A percentile compares a stretch with the other conserved stretches of the same genome.
These are phyloP conservation scores for Pythium aristosporum DNA, from an alignment of 352 stramenopile genomes.

Conservation along the genomic window DNA sequence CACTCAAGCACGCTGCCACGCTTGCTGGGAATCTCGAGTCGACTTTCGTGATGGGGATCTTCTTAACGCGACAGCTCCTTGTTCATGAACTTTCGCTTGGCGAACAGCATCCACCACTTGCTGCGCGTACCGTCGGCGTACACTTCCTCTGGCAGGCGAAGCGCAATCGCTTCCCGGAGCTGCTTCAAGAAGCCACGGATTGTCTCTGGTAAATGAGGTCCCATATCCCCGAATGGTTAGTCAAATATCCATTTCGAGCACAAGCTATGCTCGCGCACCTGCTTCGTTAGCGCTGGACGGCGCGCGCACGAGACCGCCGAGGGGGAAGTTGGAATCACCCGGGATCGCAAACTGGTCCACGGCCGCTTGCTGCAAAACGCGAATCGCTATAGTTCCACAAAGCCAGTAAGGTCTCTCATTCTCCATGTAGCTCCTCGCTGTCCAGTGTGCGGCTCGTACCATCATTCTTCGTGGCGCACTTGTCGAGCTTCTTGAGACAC, in stretches of 20 bases:
- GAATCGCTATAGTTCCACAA: conserved; percentile 39
- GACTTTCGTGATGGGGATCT: background rate
- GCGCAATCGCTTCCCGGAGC: conserved; percentile 79
- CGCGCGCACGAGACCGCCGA: conserved; percentile 79
- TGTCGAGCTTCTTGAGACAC: conserved; percentile 90
- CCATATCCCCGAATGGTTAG: no score
- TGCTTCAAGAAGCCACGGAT: conserved; percentile 91
- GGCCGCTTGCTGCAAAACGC: conserved; percentile 78
- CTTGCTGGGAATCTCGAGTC: no score
- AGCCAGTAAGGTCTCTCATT: background rate
- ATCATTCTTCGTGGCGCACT: conserved; percentile 72
- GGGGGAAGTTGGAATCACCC: conserved; percentile 78
- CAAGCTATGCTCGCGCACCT: conserved; percentile 31
- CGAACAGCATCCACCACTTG: conserved; percentile 95
- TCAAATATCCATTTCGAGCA: no score
- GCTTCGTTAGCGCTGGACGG: conserved; percentile 74
- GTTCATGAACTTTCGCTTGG: conserved; percentile 95
- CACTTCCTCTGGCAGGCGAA: conserved; percentile 80
- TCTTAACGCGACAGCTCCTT: conserved; percentile 80
- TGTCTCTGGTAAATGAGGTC: conserved; percentile 42
- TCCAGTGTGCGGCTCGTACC: conserved; percentile 29
- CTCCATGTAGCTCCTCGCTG: background rate
- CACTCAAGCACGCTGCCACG: no score
- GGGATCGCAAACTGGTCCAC: conserved; percentile 87
- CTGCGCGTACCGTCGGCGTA: conserved; percentile 85